Conservation (phyloP, 2,329 filamentous ascomycete species). For the Clonostachys byssicola region DNA sequence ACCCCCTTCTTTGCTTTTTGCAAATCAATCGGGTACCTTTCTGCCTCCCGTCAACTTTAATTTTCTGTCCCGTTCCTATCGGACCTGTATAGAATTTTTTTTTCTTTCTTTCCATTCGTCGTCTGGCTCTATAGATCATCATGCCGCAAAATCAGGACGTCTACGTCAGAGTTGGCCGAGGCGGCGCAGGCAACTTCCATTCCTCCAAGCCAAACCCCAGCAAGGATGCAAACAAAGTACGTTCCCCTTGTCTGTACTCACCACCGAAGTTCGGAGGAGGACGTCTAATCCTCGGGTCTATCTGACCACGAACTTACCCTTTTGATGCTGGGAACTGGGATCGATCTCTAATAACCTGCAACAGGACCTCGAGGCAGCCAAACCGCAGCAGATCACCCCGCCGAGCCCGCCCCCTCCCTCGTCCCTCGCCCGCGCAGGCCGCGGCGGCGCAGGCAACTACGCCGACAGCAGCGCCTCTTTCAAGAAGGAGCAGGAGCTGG, state of each 20-base stretch:
- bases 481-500: not conserved
- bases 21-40: no score
- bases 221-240: conserved; percentile 33
- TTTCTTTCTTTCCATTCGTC: no score
- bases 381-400: not conserved
- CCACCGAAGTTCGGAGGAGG: no score
- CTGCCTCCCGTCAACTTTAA: no score
- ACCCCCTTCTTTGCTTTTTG: no score
- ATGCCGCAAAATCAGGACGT: conserved; percentile 24
- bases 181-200: conserved; percentile 61
- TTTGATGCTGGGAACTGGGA: no score
- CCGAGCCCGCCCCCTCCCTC: not conserved
- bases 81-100: no score
- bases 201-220: conserved; percentile 38
- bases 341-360: not conserved
- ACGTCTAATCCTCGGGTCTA: no score
- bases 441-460: conserved; percentile 62
- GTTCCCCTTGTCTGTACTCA: not conserved
- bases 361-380: not conserved
- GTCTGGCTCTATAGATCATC: not conserved
- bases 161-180: conserved; percentile 51
- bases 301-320: no score
- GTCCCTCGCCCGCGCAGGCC: conserved; percentile 32
- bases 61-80: no score
- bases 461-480: conserved; percentile 17